Evolutionary conservation across 331 rosid species (phyloP).

Genomic region (Arachis monticola): DNA sequence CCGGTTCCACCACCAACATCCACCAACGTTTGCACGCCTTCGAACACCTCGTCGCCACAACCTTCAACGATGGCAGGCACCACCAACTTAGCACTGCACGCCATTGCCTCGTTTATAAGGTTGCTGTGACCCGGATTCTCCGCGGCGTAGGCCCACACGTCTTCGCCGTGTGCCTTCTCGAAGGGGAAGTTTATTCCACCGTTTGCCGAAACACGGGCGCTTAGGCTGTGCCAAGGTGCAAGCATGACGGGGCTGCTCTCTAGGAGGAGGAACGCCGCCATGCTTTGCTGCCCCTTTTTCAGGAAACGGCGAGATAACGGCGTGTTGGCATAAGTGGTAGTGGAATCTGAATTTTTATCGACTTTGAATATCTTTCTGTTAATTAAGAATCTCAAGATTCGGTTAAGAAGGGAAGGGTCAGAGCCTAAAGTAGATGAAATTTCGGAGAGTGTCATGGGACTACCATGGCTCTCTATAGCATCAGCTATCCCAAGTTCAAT

Average conservation of each 20-base stretch:
- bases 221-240: slow-evolving; percentile 58
- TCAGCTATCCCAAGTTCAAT: slow-evolving; percentile 75
- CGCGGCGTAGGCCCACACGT: slow-evolving; percentile 48
- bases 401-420: slow-evolving; percentile 50
- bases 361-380: slow-evolving; percentile 62
- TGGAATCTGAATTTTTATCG: not conserved
- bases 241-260: slow-evolving; percentile 54
- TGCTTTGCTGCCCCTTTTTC: slow-evolving; percentile 39
- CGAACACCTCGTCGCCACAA: slow-evolving; percentile 42
- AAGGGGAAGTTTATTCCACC: slow-evolving; percentile 18
- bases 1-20: slow-evolving; percentile 79
- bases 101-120: slow-evolving; percentile 62
- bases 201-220: slow-evolving; percentile 14
- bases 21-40: slow-evolving; percentile 45
- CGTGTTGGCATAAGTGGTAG: slow-evolving; percentile 39
- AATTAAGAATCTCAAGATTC: slow-evolving; percentile 65
- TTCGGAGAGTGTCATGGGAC: slow-evolving; percentile 56
- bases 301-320: slow-evolving; percentile 47
- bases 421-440: slow-evolving; percentile 50
- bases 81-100: slow-evolving; percentile 44
- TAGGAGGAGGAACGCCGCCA: slow-evolving; percentile 47
- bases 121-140: slow-evolving; percentile 34
- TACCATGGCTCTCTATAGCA: slow-evolving; percentile 52
- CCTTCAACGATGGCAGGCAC: slow-evolving; percentile 40
- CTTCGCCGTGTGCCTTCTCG: slow-evolving; percentile 55